Evolutionary conservation across 768 basidiomycete genomes (phyloP), one percentile per base, ranked within the genome.

Genomic region (Calocera viscosa): DNA sequence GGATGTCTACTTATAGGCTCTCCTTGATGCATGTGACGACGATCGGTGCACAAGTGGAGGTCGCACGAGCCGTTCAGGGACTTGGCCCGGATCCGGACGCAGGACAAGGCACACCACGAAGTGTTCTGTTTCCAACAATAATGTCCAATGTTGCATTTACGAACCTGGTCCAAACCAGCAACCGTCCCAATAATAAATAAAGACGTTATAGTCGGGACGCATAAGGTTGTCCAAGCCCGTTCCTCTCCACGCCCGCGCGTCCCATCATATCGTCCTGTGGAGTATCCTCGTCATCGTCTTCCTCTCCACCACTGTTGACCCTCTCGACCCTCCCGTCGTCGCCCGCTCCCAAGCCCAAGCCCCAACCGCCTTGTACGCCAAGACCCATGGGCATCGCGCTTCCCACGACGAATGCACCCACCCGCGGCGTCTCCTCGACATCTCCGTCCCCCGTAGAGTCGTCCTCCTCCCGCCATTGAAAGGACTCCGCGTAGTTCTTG

Each of bases 401-500:
- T 32, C 53, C 53, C 30, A 60, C 53, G 2, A 22, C 26, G 30
- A 60, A 60, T 16, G 30, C 53, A 28, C 53, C 53, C 14, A 60
- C 53, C 30, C 53, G 14, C 14, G 53, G 53, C 24, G 53, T 60
- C 11, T 60, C 53, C 30, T 60, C 53, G 14, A 60, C 30, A 5
- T 60, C 53, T 11, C 53, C 53, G 14, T 60, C 53, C 7, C 26
- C 53, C 10, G 24, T 32, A 7, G 53, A 60, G 16, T 26, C 24
- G 30, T 32, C 30, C 2, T 60, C 53, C 26, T 60, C 53, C 14
- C 53, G 53, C 53, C 53, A 60, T 32, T 60, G 53, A 26, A 60
- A 60, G 22, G 53, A 60, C 53, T 60, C 53, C 14, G 53, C 53
- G 22, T 60, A 60, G 30, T 60, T 26, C 53, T 60, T 60, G 8